Percentiles rank a stretch among this genome's conserved stretches.
Evolutionary conservation across 768 basidiomycete genomes (phyloP).

Genomic region (Dacryopinax primogenitus): DNA sequence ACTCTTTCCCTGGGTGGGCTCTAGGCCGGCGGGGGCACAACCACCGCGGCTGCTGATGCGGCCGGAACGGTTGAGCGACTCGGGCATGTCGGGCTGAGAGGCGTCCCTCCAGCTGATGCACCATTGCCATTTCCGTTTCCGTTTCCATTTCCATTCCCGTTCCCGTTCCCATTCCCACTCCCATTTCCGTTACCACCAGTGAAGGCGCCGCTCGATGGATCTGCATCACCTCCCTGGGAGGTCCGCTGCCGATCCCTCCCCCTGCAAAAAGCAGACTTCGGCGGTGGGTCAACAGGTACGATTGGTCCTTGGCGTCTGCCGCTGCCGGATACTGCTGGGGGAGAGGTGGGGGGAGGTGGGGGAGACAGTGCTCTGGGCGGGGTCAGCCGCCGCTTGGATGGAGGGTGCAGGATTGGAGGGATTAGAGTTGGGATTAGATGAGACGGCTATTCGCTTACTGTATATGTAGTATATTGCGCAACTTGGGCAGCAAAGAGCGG

Average conservation of each 20-base stretch:
- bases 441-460: no score
- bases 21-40: background rate
- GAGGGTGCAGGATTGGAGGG: background rate
- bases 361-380: background rate
- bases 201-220: background rate
- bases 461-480: constrained; percentile 48
- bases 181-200: no score
- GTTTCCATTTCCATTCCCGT: no score
- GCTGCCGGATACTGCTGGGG: background rate
- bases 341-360: background rate
- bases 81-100: no score
- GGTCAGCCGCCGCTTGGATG: no score
- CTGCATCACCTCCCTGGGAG: background rate
- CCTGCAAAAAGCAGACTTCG: background rate
- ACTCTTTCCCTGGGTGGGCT: background rate
- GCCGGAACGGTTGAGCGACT: no score
- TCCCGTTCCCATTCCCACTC: no score
- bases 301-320: background rate
- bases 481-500: constrained; percentile 52
- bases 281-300: background rate
- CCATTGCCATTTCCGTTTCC: no score
- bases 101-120: no score
- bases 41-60: no score
- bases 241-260: background rate
- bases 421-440: no score